A percentile compares a stretch with the other conserved stretches of the same genome.
Evolutionary conservation across 129 eudicot genomes (phyloP).

Genomic region (Rutidosis leptorrhynchoides): DNA sequence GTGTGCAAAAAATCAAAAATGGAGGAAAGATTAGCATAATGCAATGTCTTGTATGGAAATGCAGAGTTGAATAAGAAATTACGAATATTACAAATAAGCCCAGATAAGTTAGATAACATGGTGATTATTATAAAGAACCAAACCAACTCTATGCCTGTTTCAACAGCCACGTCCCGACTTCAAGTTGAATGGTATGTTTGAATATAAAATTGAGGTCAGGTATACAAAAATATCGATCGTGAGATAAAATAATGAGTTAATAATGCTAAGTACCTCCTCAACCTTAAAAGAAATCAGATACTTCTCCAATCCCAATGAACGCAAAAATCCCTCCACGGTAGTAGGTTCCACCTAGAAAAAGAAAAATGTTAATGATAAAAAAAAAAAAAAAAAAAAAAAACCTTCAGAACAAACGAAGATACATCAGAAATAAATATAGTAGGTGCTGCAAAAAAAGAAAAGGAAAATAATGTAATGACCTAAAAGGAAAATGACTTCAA

Average conservation of each 20-base stretch:
- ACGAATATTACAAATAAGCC: neutral
- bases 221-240: slow-evolving; percentile 1
- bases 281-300: slow-evolving; percentile 64
- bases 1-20: neutral
- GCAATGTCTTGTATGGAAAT: neutral
- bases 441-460: neutral
- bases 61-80: slow-evolving; percentile 5
- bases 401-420: slow-evolving; percentile 7
- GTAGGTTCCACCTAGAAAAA: slow-evolving; percentile 57
- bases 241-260: neutral
- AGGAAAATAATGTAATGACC: neutral
- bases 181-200: slow-evolving; percentile 11
- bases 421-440: neutral
- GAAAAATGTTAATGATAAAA: no score
- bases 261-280: slow-evolving; percentile 61
- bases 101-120: slow-evolving; percentile 10
- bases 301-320: slow-evolving; percentile 59
- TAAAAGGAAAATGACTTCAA: neutral
- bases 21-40: neutral
- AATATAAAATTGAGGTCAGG: neutral
- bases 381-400: neutral
- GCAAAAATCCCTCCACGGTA: slow-evolving; percentile 69
- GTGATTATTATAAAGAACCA: neutral
- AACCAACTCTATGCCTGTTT: slow-evolving; percentile 6
- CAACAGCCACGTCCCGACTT: slow-evolving; percentile 1